phyloP scores from a whole-genome alignment of 495 filamentous ascomycete species.

The Aspergillus funiculosus region DNA sequence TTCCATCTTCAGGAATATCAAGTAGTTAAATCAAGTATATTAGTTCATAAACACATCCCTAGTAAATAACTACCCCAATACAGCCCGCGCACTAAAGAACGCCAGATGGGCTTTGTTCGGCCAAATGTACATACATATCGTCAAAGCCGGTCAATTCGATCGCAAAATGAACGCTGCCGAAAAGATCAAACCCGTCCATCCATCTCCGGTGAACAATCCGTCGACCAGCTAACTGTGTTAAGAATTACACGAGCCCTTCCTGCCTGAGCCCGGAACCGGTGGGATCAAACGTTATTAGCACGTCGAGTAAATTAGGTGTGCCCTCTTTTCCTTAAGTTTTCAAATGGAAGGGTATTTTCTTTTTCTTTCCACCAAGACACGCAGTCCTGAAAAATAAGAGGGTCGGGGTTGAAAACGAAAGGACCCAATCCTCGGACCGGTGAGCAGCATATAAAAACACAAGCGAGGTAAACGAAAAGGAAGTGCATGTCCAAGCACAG shows the following conservation, averaged over 20 bases:
- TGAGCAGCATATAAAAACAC: constrained; percentile 8
- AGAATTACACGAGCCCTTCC: neutral
- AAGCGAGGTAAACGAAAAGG: constrained; percentile 2
- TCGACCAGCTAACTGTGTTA: constrained; percentile 1
- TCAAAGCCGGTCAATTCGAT: too few species aligned
- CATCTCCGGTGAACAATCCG: neutral
- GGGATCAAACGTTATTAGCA: constrained; percentile 10
- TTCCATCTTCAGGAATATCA: too few species aligned
- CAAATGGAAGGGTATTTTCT: neutral
- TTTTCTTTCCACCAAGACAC: neutral
- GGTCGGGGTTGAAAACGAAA: neutral
- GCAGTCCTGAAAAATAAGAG: constrained; percentile 8
- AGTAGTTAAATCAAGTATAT: neutral
- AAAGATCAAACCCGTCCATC: too few species aligned
- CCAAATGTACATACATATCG: too few species aligned
- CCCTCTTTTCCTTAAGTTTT: neutral
- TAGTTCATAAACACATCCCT: too few species aligned
- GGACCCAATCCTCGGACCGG: constrained; percentile 5
- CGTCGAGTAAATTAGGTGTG: constrained; percentile 5
- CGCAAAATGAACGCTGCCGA: neutral
- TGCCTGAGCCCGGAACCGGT: constrained; percentile 6
- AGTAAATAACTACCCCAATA: too few species aligned
- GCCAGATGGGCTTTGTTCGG: too few species aligned
- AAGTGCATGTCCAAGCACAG: constrained; percentile 11
- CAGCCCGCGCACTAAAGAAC: too few species aligned